phyloP scores from a whole-genome alignment of 371 early-diverging fungal genomes.

The Mucor velutinosus region DNA sequence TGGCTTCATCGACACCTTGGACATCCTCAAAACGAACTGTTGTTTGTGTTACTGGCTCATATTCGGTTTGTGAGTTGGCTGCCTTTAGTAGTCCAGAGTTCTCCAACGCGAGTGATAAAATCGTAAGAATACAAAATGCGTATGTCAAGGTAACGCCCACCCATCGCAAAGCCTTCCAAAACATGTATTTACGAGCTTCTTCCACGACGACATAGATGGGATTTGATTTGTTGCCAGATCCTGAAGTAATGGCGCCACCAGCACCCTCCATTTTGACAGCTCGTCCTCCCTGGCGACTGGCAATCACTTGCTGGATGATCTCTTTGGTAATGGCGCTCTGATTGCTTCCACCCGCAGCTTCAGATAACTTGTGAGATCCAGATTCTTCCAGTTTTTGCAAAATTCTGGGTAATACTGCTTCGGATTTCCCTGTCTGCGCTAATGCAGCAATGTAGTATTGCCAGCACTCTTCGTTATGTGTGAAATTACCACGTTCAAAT shows the following conservation, averaged over 20 bases:
- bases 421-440: conserved; percentile 65
- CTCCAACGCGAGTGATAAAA: conserved; percentile 74
- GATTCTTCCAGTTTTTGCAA: conserved; percentile 62
- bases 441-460: conserved; percentile 74
- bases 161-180: conserved; percentile 77
- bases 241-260: conserved; percentile 22
- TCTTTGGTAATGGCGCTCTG: conserved; percentile 21
- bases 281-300: conserved; percentile 30
- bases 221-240: conserved; percentile 46
- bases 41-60: conserved; percentile 68
- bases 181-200: conserved; percentile 65
- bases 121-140: conserved; percentile 77
- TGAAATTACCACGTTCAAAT: conserved; percentile 69
- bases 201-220: conserved; percentile 67
- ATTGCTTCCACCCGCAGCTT: neutral
- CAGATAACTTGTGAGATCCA: conserved; percentile 18
- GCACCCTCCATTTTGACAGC: conserved; percentile 15
- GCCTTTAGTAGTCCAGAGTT: conserved; percentile 77
- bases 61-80: conserved; percentile 65
- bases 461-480: conserved; percentile 67
- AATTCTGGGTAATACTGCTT: conserved; percentile 65
- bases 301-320: conserved; percentile 39
- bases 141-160: conserved; percentile 74
- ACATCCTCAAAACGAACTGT: conserved; percentile 90
- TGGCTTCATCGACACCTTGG: conserved; percentile 97